Percentiles rank a stretch among this genome's conserved stretches.
Evolutionary conservation across 2,329 filamentous ascomycete genomes (phyloP).

Genomic region (Clarireedia monteithiana): DNA sequence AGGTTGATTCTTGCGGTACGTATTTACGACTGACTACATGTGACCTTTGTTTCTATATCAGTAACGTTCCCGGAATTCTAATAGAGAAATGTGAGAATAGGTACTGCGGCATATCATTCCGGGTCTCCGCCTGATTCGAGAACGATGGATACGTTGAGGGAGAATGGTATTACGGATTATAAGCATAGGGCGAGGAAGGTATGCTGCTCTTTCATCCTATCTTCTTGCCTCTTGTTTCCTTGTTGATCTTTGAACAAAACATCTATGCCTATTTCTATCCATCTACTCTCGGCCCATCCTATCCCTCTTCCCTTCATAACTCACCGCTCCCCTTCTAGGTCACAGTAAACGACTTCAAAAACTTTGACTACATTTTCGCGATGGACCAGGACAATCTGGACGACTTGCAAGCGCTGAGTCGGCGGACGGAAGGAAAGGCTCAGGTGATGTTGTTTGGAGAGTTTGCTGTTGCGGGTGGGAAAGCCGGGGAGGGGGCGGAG

Average conservation of each 20-base stretch:
- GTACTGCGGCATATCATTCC: conserved; percentile 68
- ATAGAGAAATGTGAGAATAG: neutral
- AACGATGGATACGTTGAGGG: conserved; percentile 70
- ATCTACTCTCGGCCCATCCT: too few species aligned
- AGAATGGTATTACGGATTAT: conserved; percentile 71
- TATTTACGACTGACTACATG: neutral
- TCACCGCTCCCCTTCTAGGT: conserved; percentile 33
- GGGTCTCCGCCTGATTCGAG: conserved; percentile 71
- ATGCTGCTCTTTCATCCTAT: neutral
- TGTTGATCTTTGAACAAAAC: too few species aligned
- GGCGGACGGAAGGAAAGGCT: conserved; percentile 47
- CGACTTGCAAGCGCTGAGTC: conserved; percentile 55
- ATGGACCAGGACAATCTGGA: conserved; percentile 84
- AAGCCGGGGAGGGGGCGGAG: conserved; percentile 43
- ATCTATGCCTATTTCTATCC: too few species aligned
- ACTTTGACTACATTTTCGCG: conserved; percentile 88
- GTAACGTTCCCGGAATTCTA: neutral
- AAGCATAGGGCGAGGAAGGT: conserved; percentile 71
- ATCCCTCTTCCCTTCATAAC: neutral
- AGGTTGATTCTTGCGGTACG: conserved; percentile 80
- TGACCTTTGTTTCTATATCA: neutral
- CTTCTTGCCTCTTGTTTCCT: conserved; percentile 17
- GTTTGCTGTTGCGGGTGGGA: conserved; percentile 43
- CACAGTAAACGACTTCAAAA: conserved; percentile 62
- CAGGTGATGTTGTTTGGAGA: conserved; percentile 80